Evolutionary conservation across 176 grass and related monocot genomes (phyloP).

Genomic region (Puya raimondii): DNA sequence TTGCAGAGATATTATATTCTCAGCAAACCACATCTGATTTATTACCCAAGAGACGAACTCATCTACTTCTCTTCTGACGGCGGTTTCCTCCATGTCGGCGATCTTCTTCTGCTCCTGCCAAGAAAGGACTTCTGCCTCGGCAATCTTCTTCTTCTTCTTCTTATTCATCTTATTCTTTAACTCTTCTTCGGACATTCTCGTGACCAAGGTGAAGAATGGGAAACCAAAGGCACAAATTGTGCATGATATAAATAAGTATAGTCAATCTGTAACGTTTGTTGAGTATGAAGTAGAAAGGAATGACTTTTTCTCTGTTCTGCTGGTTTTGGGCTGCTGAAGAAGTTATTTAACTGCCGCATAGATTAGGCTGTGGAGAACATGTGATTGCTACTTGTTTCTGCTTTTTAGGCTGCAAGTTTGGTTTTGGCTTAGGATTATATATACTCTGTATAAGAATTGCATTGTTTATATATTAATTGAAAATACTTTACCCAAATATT

Average conservation of each 20-base stretch:
- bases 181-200: not conserved
- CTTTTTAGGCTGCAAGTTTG: no score
- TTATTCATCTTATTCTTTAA: not conserved
- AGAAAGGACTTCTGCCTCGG: not conserved
- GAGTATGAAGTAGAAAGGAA: not conserved
- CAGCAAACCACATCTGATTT: not conserved
- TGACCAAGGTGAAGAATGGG: not conserved
- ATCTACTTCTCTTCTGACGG: not conserved
- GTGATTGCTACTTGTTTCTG: not conserved
- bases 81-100: not conserved
- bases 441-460: no score
- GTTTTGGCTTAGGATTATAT: no score
- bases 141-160: conserved; percentile 2
- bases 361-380: not conserved
- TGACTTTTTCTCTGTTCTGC: not conserved
- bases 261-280: not conserved
- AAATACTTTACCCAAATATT: no score
- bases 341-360: not conserved
- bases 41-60: conserved; percentile 1
- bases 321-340: not conserved
- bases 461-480: no score
- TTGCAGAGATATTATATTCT: not conserved
- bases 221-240: not conserved
- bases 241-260: not conserved
- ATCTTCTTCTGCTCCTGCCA: conserved; percentile 8